Conservation (phyloP, 129 eudicot species). For the Ambrosia trifida region DNA sequence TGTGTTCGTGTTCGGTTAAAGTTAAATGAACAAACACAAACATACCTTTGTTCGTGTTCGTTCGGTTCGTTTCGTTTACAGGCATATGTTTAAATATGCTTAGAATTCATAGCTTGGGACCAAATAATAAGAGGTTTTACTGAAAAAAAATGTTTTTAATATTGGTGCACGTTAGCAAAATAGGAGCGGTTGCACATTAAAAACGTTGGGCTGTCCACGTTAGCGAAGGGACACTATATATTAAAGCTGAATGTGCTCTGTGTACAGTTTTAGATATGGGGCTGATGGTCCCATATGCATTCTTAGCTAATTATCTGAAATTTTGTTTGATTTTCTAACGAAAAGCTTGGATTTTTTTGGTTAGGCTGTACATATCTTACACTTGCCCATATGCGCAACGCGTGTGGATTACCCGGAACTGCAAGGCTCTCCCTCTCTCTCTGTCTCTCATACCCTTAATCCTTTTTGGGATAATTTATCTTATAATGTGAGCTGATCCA, state of each 20-base stretch:
- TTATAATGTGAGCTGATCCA: conserved; percentile 28
- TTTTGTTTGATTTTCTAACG: background rate
- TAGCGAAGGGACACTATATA: too few species aligned
- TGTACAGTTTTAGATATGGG: background rate
- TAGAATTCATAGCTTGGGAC: too few species aligned
- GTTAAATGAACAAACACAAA: too few species aligned
- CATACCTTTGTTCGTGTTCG: too few species aligned
- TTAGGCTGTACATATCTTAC: conserved; percentile 79
- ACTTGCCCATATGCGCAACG: conserved; percentile 92
- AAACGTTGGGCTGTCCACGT: too few species aligned
- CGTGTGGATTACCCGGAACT: conserved; percentile 80
- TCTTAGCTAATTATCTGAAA: conserved; percentile 13
- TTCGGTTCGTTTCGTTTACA: too few species aligned
- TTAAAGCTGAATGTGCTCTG: conserved; percentile 1
- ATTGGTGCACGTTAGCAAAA: too few species aligned
- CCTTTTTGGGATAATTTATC: background rate
- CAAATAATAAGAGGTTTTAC: too few species aligned
- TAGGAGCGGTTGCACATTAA: too few species aligned
- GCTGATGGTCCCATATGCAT: background rate
- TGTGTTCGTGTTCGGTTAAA: too few species aligned
- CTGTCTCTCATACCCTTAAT: background rate
- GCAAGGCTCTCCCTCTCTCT: conserved; percentile 56
- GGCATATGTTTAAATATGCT: conserved; percentile 29
- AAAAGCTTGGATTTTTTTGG: conserved; percentile 6
- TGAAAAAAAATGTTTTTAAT: too few species aligned